These are phyloP conservation scores for Neofusicoccum sp. DNA, from an alignment of 2,329 filamentous ascomycete species.

Conservation along the genomic window DNA sequence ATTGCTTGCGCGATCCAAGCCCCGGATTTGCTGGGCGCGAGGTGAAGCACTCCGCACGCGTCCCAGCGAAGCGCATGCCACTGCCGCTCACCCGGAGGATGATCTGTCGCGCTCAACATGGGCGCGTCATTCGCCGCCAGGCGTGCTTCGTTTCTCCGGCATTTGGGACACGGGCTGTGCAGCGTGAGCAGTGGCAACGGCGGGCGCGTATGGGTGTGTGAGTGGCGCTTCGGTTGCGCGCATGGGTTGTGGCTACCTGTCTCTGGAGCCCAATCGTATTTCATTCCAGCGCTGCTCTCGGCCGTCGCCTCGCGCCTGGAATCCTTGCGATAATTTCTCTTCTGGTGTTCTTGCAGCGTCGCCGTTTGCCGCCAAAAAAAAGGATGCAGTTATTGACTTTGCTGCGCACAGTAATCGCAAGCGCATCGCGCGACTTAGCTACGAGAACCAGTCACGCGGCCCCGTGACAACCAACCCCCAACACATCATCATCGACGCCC, in stretches of 20 bases:
- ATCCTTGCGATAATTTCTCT: background rate
- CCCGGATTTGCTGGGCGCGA: too few relatives aligned
- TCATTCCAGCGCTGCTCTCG: background rate
- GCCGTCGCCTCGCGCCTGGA: background rate
- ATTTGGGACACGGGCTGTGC: too few relatives aligned
- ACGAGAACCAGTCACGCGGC: background rate
- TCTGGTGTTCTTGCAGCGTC: background rate
- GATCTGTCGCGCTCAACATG: background rate
- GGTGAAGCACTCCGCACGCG: too few relatives aligned
- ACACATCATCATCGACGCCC: background rate
- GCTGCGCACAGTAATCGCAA: slow-evolving; percentile 1
- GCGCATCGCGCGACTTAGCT: slow-evolving; percentile 4
- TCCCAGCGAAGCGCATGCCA: background rate
- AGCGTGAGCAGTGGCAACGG: background rate
- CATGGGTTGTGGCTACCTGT: background rate
- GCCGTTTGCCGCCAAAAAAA: background rate
- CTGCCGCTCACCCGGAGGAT: background rate
- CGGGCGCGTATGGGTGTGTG: background rate
- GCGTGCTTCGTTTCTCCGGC: background rate
- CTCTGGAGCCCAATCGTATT: background rate
- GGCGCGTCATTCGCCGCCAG: background rate
- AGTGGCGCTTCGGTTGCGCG: background rate
- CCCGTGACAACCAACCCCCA: background rate
- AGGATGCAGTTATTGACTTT: background rate
- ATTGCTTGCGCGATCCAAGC: too few relatives aligned